Evolutionary conservation across 2,329 filamentous ascomycete species (phyloP), one percentile per base, ranked within the genome.

Genomic region (Pseudocercospora pini-densiflorae): DNA sequence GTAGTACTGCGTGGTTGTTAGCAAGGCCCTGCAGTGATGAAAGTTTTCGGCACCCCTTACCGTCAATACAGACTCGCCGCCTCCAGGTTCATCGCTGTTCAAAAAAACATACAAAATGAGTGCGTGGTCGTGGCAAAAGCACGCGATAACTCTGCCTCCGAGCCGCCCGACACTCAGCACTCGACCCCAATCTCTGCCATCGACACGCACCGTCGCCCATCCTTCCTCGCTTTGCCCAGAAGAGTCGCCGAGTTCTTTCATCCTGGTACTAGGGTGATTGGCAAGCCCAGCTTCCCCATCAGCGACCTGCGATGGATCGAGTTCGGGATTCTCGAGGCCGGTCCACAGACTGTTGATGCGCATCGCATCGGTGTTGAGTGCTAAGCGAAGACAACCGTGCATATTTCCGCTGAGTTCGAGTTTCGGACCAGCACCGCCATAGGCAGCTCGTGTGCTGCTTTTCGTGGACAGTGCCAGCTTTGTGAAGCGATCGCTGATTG

Each of bases 401-500:
- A 97, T 97, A 79, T 97, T 99, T 31, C 94, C 95, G 62, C 90
- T 90, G 51, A 98, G 81, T 77, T 97, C 93, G 2, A 99, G 83
- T 74, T 93, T 92, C 0, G 92, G 84, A 3, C 78, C 76, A 29
- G 70, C 63, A 19, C 70, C 62, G 63, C 71, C 63, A 64, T 70
- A 66, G 65, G 78, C 76, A 6, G 88, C 77, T 61, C 75, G 74
- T 2, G 71, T 70, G 19, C 58, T 62, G 24, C 71, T 66, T 58
- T 87, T 80, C 16, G 70, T 73, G 3, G 80, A 76, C 10, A 82
- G 72, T 1, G 92, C 92, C 2, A 98, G 87, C 75, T 92, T 94
- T 49, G 93, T 98, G 80, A 98, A 98, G 61, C 95, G 90, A 78
- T 99, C 95, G 3, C 93, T 97, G 68, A 99, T 95, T 69, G 90